Base-by-base conservation (phyloP, 495 filamentous ascomycete genomes). In the Cetradonia linearis region DNA sequence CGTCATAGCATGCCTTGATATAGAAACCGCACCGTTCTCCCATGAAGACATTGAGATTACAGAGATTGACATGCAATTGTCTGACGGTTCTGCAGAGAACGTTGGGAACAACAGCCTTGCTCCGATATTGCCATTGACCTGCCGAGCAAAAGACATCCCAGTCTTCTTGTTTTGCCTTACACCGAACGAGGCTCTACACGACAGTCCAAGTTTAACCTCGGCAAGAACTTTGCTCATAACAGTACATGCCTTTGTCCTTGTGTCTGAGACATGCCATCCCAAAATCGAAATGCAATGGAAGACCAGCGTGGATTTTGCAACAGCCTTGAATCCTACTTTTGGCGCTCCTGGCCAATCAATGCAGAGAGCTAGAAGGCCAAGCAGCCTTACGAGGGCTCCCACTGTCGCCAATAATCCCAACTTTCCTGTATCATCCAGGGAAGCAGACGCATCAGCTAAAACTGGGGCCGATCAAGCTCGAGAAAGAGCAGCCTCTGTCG, bases 1-100 rank as follows among this genome's bases (percentile, higher is more conserved):
- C 27, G 78, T 92, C 0, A 80, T 94, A 49, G 91, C 91, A 25
- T 86, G 87, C 54, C 77, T 96, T 20, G 91, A 95, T 70, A 75
- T 95, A 55, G 91, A 96, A 70, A 85, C 94, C 57, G 92, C 89
- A 0, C 84, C 89, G 25, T 91, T 89, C 62, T 81, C 89, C 53
- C 81, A 83, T 40, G 88, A 83, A 65, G 83, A 87, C 67, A 81
- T 91, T 50, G 69, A 72, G 8, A 80, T 97, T 34, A 76, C 86
- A 55, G 79, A 81, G 53, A 83, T 90, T 50, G 70, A 81, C n/a
- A 75, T 94, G 56, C 66, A 72, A 8, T 69, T 94, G 14, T 78
- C 77, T 48, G 84, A 84, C 27, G 90, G 88, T 52, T 77, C 71
- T 8, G 82, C 89, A 11, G 84, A 86, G 61, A 77, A 83, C 61